A percentile compares a stretch with the other conserved stretches of the same genome.
Evolutionary conservation across 148 eudicot genomes (phyloP).

Genomic region (Silene latifolia): DNA sequence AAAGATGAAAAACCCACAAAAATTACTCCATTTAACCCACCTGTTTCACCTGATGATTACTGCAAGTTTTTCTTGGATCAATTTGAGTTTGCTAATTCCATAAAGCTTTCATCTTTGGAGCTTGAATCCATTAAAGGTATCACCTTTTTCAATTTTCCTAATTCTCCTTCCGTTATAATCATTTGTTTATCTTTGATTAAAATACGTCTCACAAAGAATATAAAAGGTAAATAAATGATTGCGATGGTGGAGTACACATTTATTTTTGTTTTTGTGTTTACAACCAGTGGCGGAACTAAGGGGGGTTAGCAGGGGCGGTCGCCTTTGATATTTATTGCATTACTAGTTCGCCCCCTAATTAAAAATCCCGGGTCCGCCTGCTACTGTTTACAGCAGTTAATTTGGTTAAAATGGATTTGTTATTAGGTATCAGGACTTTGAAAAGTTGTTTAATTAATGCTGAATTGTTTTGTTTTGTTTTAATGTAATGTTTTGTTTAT

Average conservation of each 20-base stretch:
- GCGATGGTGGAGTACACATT: too few species aligned
- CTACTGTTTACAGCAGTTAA: background rate
- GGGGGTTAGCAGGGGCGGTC: too few species aligned
- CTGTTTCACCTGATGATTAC: constrained; percentile 40
- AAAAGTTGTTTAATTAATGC: too few species aligned
- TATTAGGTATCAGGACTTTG: background rate
- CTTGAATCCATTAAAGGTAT: constrained; percentile 62
- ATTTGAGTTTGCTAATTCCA: constrained; percentile 55
- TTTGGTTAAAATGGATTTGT: background rate
- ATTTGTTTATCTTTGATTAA: background rate
- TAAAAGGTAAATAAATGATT: too few species aligned
- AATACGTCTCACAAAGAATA: too few species aligned
- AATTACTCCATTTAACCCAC: background rate
- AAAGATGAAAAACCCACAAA: constrained; percentile 11
- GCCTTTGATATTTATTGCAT: background rate
- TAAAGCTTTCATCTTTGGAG: constrained; percentile 73
- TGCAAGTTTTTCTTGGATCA: constrained; percentile 53
- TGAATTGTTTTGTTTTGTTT: too few species aligned
- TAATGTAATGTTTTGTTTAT: too few species aligned
- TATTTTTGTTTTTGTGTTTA: too few species aligned
- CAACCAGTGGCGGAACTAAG: too few species aligned
- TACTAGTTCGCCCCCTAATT: background rate
- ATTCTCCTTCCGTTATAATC: too few species aligned
- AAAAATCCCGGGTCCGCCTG: too few species aligned
- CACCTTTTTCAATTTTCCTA: background rate